phyloP scores from a whole-genome alignment of 75 land plant species.

The Adiantum capillusveneris region DNA sequence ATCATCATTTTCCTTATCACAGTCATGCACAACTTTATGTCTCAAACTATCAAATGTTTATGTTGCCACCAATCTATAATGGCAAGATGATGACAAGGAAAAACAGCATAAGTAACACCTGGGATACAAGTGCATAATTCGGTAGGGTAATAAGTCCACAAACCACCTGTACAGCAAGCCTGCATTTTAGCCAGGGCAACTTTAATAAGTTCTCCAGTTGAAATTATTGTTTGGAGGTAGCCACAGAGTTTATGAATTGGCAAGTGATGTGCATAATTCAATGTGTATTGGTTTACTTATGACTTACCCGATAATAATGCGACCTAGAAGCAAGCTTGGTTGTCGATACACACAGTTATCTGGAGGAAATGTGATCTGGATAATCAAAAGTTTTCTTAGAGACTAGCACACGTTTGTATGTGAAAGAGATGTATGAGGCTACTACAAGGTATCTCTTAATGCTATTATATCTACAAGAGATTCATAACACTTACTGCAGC shows the following conservation, averaged over 20 bases:
- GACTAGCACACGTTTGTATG: too few species aligned
- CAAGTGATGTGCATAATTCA: not conserved
- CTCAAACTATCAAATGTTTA: too few species aligned
- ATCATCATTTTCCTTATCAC: too few species aligned
- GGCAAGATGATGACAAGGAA: too few species aligned
- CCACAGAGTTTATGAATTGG: not conserved
- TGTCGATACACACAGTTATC: too few species aligned
- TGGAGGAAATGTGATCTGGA: not conserved
- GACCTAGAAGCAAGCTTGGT: not conserved
- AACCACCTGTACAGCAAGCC: slow-evolving; percentile 46
- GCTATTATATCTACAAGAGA: not conserved
- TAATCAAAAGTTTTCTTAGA: too few species aligned
- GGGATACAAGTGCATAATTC: slow-evolving; percentile 63
- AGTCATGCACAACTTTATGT: too few species aligned
- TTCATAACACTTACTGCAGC: not conserved
- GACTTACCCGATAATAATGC: not conserved
- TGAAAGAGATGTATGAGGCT: too few species aligned
- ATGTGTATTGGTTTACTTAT: too few species aligned
- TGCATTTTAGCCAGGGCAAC: slow-evolving; percentile 11
- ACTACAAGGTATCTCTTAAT: too few species aligned
- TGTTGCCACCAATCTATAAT: too few species aligned
- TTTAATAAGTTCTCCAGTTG: too few species aligned
- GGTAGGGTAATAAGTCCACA: slow-evolving; percentile 81
- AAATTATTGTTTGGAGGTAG: not conserved
- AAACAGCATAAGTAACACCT: slow-evolving; percentile 25